Percentiles rank a stretch among this genome's conserved stretches.
phyloP scores from a whole-genome alignment of 2,329 filamentous ascomycete genomes.

The Colletotrichum sp. region DNA sequence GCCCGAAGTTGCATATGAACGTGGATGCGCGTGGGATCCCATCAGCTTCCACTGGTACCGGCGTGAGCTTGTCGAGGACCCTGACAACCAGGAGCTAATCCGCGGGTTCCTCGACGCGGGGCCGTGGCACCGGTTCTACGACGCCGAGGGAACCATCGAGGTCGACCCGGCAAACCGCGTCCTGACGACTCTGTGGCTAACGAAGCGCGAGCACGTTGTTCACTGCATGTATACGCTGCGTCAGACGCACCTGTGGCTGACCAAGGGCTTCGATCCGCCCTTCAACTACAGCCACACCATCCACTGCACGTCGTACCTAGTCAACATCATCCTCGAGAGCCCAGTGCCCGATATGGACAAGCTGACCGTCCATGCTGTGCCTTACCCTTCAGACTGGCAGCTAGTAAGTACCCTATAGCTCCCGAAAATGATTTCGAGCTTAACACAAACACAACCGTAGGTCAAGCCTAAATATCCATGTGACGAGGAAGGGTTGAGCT shows the following conservation, averaged over 20 bases:
- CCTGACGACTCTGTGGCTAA: not conserved
- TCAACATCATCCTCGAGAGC: not conserved
- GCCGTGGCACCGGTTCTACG: not conserved
- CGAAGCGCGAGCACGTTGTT: not conserved
- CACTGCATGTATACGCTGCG: not conserved
- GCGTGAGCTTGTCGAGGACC: not conserved
- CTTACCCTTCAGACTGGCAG: not conserved
- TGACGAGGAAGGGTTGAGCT: not conserved
- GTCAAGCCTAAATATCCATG: not conserved
- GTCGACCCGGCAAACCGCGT: not conserved
- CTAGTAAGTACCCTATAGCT: not conserved
- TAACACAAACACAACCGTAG: not conserved
- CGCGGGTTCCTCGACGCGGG: not conserved
- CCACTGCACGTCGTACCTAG: not conserved
- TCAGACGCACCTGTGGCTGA: not conserved
- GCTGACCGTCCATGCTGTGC: not conserved
- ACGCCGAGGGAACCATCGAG: not conserved
- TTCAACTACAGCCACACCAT: not conserved
- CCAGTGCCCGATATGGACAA: not conserved
- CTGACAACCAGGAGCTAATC: not conserved
- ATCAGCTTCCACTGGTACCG: conserved; percentile 2
- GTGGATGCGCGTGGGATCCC: not conserved
- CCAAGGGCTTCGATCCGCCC: not conserved
- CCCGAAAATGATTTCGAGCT: not conserved
- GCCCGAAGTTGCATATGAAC: not conserved